These are phyloP conservation scores for Sodiomyces alkalinus DNA, from an alignment of 2,329 filamentous ascomycete species.

Conservation along the genomic window DNA sequence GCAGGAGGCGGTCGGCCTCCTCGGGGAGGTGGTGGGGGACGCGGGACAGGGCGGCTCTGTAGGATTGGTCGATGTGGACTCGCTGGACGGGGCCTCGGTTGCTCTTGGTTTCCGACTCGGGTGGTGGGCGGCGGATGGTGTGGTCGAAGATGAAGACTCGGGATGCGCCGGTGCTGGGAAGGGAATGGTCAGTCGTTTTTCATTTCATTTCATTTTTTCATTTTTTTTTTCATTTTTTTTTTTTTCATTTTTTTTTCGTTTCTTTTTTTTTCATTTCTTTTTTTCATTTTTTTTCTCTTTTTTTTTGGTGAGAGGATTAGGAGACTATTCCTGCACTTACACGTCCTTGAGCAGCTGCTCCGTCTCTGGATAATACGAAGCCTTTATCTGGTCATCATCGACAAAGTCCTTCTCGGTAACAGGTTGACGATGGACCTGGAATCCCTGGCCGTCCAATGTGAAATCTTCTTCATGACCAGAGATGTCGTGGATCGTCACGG, in stretches of 20 bases:
- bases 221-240: no score
- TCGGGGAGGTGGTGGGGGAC: conserved; percentile 29
- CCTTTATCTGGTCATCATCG: conserved; percentile 47
- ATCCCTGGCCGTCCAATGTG: conserved; percentile 22
- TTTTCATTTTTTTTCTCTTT: background rate
- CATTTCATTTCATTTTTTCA: no score
- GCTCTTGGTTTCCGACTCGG: conserved; percentile 35
- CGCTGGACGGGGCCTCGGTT: conserved; percentile 30
- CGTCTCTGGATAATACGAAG: conserved; percentile 58
- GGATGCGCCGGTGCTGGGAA: conserved; percentile 35
- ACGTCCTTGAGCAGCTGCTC: conserved; percentile 48
- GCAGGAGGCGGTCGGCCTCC: conserved; percentile 25
- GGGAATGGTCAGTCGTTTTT: background rate
- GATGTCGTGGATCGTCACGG: conserved; percentile 19
- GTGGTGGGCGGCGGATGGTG: conserved; percentile 29
- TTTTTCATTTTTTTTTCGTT: no score
- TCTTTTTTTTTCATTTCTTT: no score
- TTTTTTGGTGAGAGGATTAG: background rate
- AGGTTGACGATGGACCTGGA: conserved; percentile 16
- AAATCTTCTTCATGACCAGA: conserved; percentile 18
- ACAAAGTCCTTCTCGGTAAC: conserved; percentile 20
- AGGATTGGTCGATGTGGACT: conserved; percentile 40
- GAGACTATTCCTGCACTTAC: conserved; percentile 16
- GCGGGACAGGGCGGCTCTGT: conserved; percentile 22
- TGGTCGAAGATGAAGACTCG: conserved; percentile 48